phyloP scores from a whole-genome alignment of 495 filamentous ascomycete species.

The Tuber aestivum region DNA sequence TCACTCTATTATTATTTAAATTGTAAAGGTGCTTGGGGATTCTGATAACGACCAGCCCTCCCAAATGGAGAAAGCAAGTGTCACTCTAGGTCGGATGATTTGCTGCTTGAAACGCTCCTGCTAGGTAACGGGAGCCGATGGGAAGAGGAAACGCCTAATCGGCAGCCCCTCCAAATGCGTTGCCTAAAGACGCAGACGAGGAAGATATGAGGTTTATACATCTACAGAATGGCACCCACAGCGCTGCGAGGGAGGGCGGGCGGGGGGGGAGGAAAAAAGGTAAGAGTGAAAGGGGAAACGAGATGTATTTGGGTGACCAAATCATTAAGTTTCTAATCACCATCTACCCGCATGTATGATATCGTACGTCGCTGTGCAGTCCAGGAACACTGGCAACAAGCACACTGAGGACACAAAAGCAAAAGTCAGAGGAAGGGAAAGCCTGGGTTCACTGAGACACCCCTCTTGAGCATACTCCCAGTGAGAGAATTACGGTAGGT shows the following conservation, averaged over 20 bases:
- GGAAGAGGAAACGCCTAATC: constrained; percentile 30
- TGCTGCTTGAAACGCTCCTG: constrained; percentile 33
- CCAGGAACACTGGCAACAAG: neutral
- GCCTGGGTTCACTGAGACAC: neutral
- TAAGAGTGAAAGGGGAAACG: constrained; percentile 10
- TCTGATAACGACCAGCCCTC: constrained; percentile 8
- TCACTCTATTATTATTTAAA: constrained; percentile 4
- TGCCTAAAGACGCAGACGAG: neutral
- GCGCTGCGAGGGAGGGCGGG: neutral
- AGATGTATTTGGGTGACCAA: neutral
- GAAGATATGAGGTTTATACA: neutral
- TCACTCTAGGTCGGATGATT: constrained; percentile 29
- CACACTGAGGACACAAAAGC: neutral
- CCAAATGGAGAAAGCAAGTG: constrained; percentile 27
- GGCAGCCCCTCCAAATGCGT: constrained; percentile 27
- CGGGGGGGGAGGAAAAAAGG: neutral
- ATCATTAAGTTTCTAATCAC: neutral
- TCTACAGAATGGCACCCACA: neutral
- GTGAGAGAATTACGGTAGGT: neutral
- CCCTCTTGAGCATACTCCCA: neutral
- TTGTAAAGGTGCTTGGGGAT: neutral
- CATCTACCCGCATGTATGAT: neutral
- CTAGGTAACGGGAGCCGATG: constrained; percentile 38
- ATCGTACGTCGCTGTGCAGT: neutral
- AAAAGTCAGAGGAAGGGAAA: neutral